phyloP scores from a whole-genome alignment of 1,284 basidiomycete genomes.

The Dichomitus squalens region DNA sequence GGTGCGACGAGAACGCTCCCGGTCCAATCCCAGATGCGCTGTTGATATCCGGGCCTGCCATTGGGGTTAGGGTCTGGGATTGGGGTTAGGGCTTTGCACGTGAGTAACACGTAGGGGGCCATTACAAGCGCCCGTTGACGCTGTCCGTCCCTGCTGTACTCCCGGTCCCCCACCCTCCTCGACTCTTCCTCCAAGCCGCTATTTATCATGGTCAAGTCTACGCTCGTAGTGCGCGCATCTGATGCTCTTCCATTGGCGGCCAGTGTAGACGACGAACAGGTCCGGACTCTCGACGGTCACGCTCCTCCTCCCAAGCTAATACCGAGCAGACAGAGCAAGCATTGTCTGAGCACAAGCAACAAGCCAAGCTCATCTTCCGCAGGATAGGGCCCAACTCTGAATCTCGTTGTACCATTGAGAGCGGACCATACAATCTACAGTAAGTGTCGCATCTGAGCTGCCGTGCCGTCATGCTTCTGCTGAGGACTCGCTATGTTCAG shows the following conservation, averaged over 20 bases:
- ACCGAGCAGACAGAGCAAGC: slow-evolving; percentile 81
- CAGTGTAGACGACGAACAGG: slow-evolving; percentile 94
- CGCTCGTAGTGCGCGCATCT: slow-evolving; percentile 87
- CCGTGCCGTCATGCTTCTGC: slow-evolving; percentile 1
- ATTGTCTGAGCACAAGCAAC: slow-evolving; percentile 97
- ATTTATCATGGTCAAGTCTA: slow-evolving; percentile 82
- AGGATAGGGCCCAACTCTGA: slow-evolving; percentile 93
- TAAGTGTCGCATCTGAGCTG: slow-evolving; percentile 41
- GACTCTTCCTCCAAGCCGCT: background rate
- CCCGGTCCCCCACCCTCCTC: background rate
- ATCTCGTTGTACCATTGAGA: slow-evolving; percentile 96
- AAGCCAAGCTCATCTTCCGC: slow-evolving; percentile 95
- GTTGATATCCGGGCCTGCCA: background rate
- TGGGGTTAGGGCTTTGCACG: slow-evolving; percentile 8
- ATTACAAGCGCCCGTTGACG: slow-evolving; percentile 4
- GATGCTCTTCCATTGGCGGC: slow-evolving; percentile 93
- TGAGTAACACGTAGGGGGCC: slow-evolving; percentile 21
- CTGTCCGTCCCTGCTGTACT: background rate
- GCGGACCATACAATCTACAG: slow-evolving; percentile 93
- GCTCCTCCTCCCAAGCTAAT: slow-evolving; percentile 6
- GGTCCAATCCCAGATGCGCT: too few species aligned
- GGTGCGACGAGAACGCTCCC: background rate
- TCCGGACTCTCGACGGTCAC: slow-evolving; percentile 36
- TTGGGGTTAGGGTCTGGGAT: background rate
- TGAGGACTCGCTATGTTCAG: slow-evolving; percentile 43